Base-by-base conservation (phyloP, 768 basidiomycete genomes). In the Suillus alpinus region DNA sequence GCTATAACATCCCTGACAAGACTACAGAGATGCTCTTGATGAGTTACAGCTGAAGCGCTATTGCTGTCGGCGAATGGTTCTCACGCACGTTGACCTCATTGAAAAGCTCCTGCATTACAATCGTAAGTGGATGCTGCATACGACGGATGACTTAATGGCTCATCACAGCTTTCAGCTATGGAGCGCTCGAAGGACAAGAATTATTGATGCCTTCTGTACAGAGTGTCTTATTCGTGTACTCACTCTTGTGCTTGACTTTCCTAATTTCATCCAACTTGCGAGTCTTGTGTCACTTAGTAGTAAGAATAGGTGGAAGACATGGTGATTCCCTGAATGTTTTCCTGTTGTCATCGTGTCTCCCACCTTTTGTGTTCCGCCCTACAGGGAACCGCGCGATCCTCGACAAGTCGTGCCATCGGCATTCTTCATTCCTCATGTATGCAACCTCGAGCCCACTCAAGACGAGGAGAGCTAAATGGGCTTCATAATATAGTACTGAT, bases 61-160 rank as follows among this genome's bases (percentile, higher is more conserved):
- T 70, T 98, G 96, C 76, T 98, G 96, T 76, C 83, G 95, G 50
- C 85, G 96, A 51, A 98, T 98, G 96, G 92, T 98, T 6, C 78
- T 98, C 58, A 98, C 96, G 0, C 96, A 98, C 73, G 96, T 98
- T 59, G 96, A 98, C 76, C 81, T 98, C 64, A 98, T 98, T 66
- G 96, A 98, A 77, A 98, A 98, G 76, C 82, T 98, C 18, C 79
- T 98, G 26, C 94, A 96, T 68, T 98, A 96, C 74, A 96, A 95
- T 75, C 94, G 95, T 97, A 57, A 59, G 73, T 69, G 49, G 46
- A 26, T 56, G 67, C 90, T 80, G 18, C 60, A 46, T 57, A 46
- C 13, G 31, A 58, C 46, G 20, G 53, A 26, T 6, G 1, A 55
- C 37, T 10, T 0, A 0, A 16, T 51, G 4, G 37, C 58, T 32